phyloP scores from a whole-genome alignment of 2,329 filamentous ascomycete genomes.

The Corynespora cassiicola region DNA sequence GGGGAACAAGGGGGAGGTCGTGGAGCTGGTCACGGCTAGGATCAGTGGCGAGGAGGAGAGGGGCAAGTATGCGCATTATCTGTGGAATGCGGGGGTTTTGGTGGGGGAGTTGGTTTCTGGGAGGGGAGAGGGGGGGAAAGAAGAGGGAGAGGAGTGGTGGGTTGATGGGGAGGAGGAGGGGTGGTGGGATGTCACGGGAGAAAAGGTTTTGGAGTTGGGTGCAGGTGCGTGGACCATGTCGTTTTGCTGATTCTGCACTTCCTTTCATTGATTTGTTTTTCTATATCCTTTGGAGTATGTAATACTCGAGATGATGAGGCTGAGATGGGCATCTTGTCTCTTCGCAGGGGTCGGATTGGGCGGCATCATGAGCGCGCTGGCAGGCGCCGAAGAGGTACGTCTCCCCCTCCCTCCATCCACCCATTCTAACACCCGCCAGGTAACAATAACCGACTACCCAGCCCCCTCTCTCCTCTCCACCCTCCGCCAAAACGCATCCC shows the following conservation, averaged over 20 bases:
- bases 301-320: too few species aligned
- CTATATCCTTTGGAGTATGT: slow-evolving; percentile 2
- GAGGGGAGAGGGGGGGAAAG: slow-evolving; percentile 9
- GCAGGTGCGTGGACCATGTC: slow-evolving; percentile 62
- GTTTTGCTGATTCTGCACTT: too few species aligned
- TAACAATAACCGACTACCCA: slow-evolving; percentile 73
- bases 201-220: slow-evolving; percentile 69
- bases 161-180: slow-evolving; percentile 16
- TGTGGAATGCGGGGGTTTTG: slow-evolving; percentile 70
- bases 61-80: slow-evolving; percentile 71
- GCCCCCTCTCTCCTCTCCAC: slow-evolving; percentile 65
- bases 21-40: slow-evolving; percentile 52
- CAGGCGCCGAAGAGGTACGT: slow-evolving; percentile 54
- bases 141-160: slow-evolving; percentile 31
- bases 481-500: slow-evolving; percentile 63
- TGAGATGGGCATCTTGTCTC: too few species aligned
- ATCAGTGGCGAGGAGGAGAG: slow-evolving; percentile 62
- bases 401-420: too few species aligned
- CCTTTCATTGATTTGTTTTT: too few species aligned
- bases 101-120: slow-evolving; percentile 53
- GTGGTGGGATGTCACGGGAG: slow-evolving; percentile 56
- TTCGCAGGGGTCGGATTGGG: slow-evolving; percentile 52
- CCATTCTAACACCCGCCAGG: slow-evolving; percentile 34
- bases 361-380: slow-evolving; percentile 54
- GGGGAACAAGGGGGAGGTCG: slow-evolving; percentile 24